phyloP scores from a whole-genome alignment of 2,329 filamentous ascomycete genomes.

The Apiospora pterosperma region DNA sequence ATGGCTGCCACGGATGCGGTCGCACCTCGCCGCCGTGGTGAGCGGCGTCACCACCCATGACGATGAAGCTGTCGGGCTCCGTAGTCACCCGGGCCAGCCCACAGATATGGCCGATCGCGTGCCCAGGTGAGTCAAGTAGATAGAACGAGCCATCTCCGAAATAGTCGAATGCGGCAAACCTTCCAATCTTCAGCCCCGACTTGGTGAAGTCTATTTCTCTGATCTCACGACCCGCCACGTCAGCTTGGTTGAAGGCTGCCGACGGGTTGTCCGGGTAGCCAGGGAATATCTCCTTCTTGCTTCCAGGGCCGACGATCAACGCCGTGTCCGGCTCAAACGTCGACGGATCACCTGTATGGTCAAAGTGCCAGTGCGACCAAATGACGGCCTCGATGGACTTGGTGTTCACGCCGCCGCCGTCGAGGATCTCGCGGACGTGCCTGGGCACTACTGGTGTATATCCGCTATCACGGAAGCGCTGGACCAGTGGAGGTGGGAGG shows the following conservation, averaged over 20 bases:
- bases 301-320: constrained; percentile 31
- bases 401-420: constrained; percentile 14
- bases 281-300: constrained; percentile 22
- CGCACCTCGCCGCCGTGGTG: constrained; percentile 37
- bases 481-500: constrained; percentile 6
- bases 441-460: constrained; percentile 12
- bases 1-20: constrained; percentile 28
- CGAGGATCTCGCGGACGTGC: constrained; percentile 20
- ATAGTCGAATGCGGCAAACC: constrained; percentile 28
- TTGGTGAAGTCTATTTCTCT: constrained; percentile 17
- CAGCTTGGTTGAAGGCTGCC: constrained; percentile 20
- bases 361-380: constrained; percentile 43
- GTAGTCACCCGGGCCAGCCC: constrained; percentile 35
- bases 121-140: constrained; percentile 29
- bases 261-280: constrained; percentile 17
- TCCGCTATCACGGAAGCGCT: constrained; percentile 3
- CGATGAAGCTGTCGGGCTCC: constrained; percentile 30
- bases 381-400: constrained; percentile 27
- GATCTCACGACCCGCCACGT: constrained; percentile 19
- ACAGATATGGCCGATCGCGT: constrained; percentile 29
- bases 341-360: constrained; percentile 44
- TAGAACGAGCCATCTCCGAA: constrained; percentile 32
- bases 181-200: constrained; percentile 13
- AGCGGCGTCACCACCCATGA: constrained; percentile 39
- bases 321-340: constrained; percentile 40